Evolutionary conservation across 768 basidiomycete genomes (phyloP), one percentile per base, ranked within the genome.

Genomic region (Russula brevipes): DNA sequence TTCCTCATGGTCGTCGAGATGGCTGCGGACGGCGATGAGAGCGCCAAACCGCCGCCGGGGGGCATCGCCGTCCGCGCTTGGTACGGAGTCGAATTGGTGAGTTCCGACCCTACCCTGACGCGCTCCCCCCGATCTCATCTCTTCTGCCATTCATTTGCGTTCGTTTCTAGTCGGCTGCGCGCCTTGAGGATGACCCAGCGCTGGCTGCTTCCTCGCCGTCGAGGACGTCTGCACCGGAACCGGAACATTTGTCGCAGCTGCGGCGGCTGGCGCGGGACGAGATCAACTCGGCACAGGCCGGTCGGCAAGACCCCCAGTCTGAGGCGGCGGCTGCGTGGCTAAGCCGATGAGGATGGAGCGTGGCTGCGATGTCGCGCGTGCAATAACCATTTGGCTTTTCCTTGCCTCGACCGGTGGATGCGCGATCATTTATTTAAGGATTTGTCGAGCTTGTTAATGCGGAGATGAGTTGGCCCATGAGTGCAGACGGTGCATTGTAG

Each of bases 1-100:
- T 94, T 85, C 77, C 81, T 94, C 7, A 78, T 86, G 36, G 86
- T 84, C 0, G 78, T 89, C 11, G 92, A 95, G 69, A 93, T 94
- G 88, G 80, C 80, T 3, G 86, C 87, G 5, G 85, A 84, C 61
- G 78, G 80, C 51, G 78, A 78, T 3, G 76, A 81, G 49, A 75
- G 75, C 7, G 33, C 33, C 35, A 30, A 3, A 4, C 75, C 81
- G 33, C 81, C 79, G 17, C 79, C 78, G 0, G 72, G 76, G 5
- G 83, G 81, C 6, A 74, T 89, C 36, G 80, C 80, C 17, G 76
- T 89, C 44, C 77, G 91, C 33, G 89, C 90, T 7, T 94, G 91
- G 92, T 85, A 84, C 72, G 91, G 91, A 4, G 81, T 91, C 41
- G 91, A 92, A 71, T 78, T 89, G 49, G 92, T 93, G 67, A 49